Conservation (phyloP, 2,329 filamentous ascomycete species). For the Trichophyton schoenleinii region DNA sequence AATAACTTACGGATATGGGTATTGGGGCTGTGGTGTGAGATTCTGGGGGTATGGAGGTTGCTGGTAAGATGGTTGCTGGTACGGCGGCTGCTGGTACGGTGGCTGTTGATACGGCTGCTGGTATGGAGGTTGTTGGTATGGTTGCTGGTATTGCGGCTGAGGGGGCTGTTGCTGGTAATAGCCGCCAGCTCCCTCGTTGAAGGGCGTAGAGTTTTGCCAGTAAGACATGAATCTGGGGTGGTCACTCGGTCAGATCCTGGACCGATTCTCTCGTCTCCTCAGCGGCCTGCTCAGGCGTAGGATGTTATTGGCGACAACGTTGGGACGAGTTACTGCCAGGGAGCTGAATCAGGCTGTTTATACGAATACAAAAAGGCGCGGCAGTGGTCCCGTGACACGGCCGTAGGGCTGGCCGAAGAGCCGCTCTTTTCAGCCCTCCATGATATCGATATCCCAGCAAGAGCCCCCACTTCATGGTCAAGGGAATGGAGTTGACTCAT, state of each 20-base stretch:
- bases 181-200: neutral
- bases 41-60: neutral
- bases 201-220: neutral
- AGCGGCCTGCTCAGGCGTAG: neutral
- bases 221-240: neutral
- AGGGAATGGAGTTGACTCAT: too few species aligned
- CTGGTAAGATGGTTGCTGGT: neutral
- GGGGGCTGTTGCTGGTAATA: neutral
- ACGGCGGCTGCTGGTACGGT: neutral
- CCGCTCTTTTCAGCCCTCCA: neutral
- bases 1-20: slow-evolving; percentile 7
- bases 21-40: neutral
- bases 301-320: neutral
- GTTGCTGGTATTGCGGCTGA: slow-evolving; percentile 1
- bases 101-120: neutral
- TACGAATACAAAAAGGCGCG: neutral
- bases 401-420: neutral
- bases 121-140: neutral
- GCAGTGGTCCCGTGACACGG: neutral
- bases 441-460: neutral
- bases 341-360: neutral
- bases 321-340: neutral
- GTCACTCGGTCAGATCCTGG: neutral
- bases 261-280: neutral
- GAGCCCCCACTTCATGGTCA: too few species aligned